phyloP scores from a whole-genome alignment of 768 basidiomycete species.

The Suillus ampliporus region DNA sequence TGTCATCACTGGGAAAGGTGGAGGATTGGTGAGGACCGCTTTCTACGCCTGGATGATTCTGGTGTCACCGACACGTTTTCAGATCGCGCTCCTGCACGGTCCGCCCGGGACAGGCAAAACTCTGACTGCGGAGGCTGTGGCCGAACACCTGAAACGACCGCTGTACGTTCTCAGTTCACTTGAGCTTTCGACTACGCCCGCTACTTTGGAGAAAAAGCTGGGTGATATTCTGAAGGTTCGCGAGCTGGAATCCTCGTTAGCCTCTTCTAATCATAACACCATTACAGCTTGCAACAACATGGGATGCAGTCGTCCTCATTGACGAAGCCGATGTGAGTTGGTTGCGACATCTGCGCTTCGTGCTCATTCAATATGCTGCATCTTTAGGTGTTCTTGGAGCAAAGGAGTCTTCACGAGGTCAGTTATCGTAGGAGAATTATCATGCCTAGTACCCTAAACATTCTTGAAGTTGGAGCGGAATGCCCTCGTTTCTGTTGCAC shows the following conservation, averaged over 20 bases:
- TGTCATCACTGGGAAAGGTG: constrained; percentile 69
- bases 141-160: constrained; percentile 58
- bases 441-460: neutral
- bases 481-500: constrained; percentile 75
- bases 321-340: constrained; percentile 46
- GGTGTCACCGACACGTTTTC: neutral
- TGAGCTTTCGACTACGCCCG: constrained; percentile 56
- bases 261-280: constrained; percentile 39
- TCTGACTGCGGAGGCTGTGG: constrained; percentile 63
- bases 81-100: constrained; percentile 34
- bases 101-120: constrained; percentile 51
- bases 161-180: constrained; percentile 61
- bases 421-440: neutral
- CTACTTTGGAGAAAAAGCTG: constrained; percentile 48
- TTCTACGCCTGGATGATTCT: neutral
- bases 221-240: constrained; percentile 25
- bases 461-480: constrained; percentile 54
- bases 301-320: constrained; percentile 64
- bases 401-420: constrained; percentile 62
- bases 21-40: constrained; percentile 61
- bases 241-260: neutral
- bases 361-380: neutral
- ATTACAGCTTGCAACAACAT: constrained; percentile 60
- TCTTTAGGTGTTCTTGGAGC: constrained; percentile 73
- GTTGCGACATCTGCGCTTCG: neutral